These are phyloP conservation scores for Backusella morwellensis DNA, from an alignment of 192 early-diverging fungal genomes.

Conservation along the genomic window DNA sequence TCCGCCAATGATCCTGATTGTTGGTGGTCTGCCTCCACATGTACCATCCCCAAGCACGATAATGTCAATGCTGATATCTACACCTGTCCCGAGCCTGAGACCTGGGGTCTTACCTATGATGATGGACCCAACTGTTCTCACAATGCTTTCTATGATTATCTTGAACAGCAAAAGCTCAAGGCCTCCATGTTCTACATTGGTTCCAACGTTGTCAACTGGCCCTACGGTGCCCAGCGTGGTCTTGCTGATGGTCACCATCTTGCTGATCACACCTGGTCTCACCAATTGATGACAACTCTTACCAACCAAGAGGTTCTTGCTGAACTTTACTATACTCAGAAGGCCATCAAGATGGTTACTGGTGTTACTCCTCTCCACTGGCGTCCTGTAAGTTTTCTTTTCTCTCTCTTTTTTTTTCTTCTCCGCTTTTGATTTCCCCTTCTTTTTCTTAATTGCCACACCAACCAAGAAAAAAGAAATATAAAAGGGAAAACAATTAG, in stretches of 20 bases:
- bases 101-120: conserved; percentile 54
- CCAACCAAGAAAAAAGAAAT: background rate
- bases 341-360: conserved; percentile 45
- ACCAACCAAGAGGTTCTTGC: conserved; percentile 46
- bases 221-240: conserved; percentile 36
- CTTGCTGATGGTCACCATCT: conserved; percentile 57
- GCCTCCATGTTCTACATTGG: conserved; percentile 43
- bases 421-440: background rate
- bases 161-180: conserved; percentile 43
- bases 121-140: conserved; percentile 55
- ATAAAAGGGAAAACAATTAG: background rate
- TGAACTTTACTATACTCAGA: conserved; percentile 58
- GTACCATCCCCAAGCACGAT: conserved; percentile 24
- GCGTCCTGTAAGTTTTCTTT: conserved; percentile 41
- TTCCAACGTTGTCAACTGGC: conserved; percentile 41
- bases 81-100: conserved; percentile 37
- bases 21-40: conserved; percentile 43
- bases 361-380: conserved; percentile 52
- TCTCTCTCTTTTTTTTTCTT: background rate
- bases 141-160: conserved; percentile 40
- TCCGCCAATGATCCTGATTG: conserved; percentile 29
- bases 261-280: conserved; percentile 64
- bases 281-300: conserved; percentile 47
- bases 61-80: conserved; percentile 30
- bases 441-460: background rate